These are phyloP conservation scores for Xylaria sp. DNA, from an alignment of 2,329 filamentous ascomycete genomes.

Conservation along the genomic window DNA sequence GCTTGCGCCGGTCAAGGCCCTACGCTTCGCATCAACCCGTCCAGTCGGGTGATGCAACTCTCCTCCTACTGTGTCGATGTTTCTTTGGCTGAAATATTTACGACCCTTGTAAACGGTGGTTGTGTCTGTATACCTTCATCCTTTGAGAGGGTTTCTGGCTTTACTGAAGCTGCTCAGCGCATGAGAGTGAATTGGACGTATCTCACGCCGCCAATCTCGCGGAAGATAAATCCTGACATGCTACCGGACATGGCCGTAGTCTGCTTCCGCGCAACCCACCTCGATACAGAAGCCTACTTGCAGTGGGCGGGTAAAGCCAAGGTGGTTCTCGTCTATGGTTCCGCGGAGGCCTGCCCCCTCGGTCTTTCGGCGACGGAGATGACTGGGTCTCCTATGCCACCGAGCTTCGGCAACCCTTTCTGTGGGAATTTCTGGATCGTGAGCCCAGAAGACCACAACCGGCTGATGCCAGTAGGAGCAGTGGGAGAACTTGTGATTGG, in stretches of 20 bases:
- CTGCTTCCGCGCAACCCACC: conserved; percentile 58
- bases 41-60: conserved; percentile 68
- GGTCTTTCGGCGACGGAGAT: conserved; percentile 62
- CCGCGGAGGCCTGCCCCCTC: conserved; percentile 62
- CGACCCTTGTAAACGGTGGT: conserved; percentile 61
- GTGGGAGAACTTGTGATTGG: conserved; percentile 71
- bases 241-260: conserved; percentile 48
- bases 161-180: conserved; percentile 55
- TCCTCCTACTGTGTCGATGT: conserved; percentile 68
- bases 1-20: conserved; percentile 63
- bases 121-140: conserved; percentile 62
- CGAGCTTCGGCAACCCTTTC: conserved; percentile 60
- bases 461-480: conserved; percentile 64
- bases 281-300: conserved; percentile 61
- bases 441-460: conserved; percentile 62
- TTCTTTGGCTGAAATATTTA: conserved; percentile 64
- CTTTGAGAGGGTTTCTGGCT: conserved; percentile 55
- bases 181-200: conserved; percentile 58
- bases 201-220: conserved; percentile 63
- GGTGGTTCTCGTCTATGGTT: conserved; percentile 63
- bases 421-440: conserved; percentile 64
- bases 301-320: conserved; percentile 60
- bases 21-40: conserved; percentile 60
- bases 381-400: conserved; percentile 51
- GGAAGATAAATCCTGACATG: conserved; percentile 46